Evolutionary conservation across 768 basidiomycete genomes (phyloP), one percentile per base, ranked within the genome.

Genomic region (Naganishia antarctica): DNA sequence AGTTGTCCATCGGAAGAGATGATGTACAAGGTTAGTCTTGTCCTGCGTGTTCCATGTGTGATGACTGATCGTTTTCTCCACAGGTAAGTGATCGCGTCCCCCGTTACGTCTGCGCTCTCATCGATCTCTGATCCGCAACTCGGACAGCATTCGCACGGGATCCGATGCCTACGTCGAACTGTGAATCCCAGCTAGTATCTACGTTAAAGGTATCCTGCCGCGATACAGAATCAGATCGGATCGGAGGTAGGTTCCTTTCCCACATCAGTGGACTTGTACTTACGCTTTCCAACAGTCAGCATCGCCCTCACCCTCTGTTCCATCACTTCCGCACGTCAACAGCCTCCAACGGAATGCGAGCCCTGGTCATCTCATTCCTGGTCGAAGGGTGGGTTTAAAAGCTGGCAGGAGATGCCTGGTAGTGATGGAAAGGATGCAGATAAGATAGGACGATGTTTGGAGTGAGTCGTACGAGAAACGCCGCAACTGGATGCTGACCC

Each of bases 281-380:
- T 21, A 40, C 16, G 5, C 44, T 45, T n/a, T 47, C 16, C 43
- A n/a, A n/a, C 62, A 76, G 74, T 74, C 23, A 73, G 71, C 0
- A 76, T 74, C 26, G 71, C 73, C 29, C 63, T 76, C 43, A 76
- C 74, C 0, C 59, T 76, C 3, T 76, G 74, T 47, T 71, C 74
- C 6, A 71, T 74, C 53, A 31, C 60, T 28, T 74, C 74, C 12
- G 74, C 73, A 9, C 61, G 67, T 4, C 73, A 74, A 44, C 51
- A 60, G 8, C 57, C 72, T 18, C 74, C 74, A 0, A 57, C 51
- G n/a, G 74, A 74, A 66, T 76, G 74, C 49, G 18, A 43, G 1
- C 46, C 44, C 1, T 75, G 74, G 74, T 59, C 58, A 8, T 45
- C 41, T 23, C 16, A 21, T 31, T 4, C 4, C 34, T 31, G 34